A percentile compares a stretch with the other conserved stretches of the same genome.
These are phyloP conservation scores for Penicillium hordei DNA, from an alignment of 2,329 filamentous ascomycete genomes.

Conservation along the genomic window DNA sequence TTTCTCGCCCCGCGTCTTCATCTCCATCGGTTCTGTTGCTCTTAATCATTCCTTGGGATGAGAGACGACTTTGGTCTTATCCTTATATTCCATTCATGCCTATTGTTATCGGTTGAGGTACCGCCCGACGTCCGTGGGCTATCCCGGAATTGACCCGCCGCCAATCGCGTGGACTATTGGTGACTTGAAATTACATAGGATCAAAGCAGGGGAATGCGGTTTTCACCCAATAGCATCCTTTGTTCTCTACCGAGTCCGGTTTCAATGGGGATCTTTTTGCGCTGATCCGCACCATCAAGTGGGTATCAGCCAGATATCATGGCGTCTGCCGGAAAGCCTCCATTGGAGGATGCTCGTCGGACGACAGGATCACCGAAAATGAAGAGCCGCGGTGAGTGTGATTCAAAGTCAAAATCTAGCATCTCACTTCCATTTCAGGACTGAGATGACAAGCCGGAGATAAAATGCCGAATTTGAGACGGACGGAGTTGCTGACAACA, in stretches of 20 bases:
- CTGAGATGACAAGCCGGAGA: constrained; percentile 9
- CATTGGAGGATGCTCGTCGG: constrained; percentile 48
- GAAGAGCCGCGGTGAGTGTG: constrained; percentile 49
- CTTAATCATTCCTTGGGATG: constrained; percentile 18
- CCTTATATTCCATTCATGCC: constrained; percentile 13
- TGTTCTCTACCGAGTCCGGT: constrained; percentile 29
- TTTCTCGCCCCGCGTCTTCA: constrained; percentile 26
- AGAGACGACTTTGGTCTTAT: constrained; percentile 17
- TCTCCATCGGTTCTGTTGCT: constrained; percentile 21
- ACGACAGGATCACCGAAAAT: constrained; percentile 48
- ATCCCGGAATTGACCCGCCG: constrained; percentile 21
- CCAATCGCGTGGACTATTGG: constrained; percentile 18
- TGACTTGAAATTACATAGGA: constrained; percentile 14
- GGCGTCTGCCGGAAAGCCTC: constrained; percentile 46
- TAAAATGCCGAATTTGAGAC: not conserved
- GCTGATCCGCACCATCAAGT: constrained; percentile 38
- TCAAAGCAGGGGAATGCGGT: constrained; percentile 40
- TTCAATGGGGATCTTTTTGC: constrained; percentile 44
- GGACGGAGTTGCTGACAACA: constrained; percentile 10
- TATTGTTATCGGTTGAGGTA: constrained; percentile 12
- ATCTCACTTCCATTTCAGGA: not conserved
- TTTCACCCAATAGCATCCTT: constrained; percentile 30
- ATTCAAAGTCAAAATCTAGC: not conserved
- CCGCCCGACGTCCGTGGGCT: constrained; percentile 9
- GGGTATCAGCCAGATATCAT: constrained; percentile 36